A percentile compares a stretch with the other conserved stretches of the same genome.
These are phyloP conservation scores for Fulvia fulva DNA, from an alignment of 2,329 filamentous ascomycete genomes.

Conservation along the genomic window DNA sequence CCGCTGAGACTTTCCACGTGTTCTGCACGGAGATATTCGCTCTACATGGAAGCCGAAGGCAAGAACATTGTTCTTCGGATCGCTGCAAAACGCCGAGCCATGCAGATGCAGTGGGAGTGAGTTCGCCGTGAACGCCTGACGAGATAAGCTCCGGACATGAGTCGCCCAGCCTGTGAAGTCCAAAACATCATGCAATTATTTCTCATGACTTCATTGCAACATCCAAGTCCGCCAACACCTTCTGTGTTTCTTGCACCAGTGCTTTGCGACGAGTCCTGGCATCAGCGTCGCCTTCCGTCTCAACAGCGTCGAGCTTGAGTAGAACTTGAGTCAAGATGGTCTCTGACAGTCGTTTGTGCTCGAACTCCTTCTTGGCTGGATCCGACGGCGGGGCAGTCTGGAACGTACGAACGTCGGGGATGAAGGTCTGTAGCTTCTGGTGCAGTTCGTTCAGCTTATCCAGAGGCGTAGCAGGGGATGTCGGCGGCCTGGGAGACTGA, in stretches of 20 bases:
- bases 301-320: conserved; percentile 72
- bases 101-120: conserved; percentile 2
- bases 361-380: conserved; percentile 63
- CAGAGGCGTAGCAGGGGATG: conserved; percentile 44
- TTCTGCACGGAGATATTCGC: not conserved
- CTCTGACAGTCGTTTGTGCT: conserved; percentile 72
- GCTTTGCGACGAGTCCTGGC: conserved; percentile 65
- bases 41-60: not conserved
- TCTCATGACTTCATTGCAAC: conserved; percentile 30
- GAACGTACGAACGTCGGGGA: conserved; percentile 64
- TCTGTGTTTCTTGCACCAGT: conserved; percentile 68
- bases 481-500: conserved; percentile 38
- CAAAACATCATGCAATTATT: not conserved
- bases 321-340: conserved; percentile 72
- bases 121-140: not conserved
- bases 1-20: not conserved
- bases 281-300: conserved; percentile 65
- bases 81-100: conserved; percentile 3
- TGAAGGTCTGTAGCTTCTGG: conserved; percentile 59
- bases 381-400: conserved; percentile 61
- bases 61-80: not conserved
- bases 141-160: not conserved
- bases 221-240: conserved; percentile 63
- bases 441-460: conserved; percentile 66
- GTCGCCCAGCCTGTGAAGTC: conserved; percentile 4